Evolutionary conservation across 495 filamentous ascomycete species (phyloP).

Genomic region (Podospora comata): DNA sequence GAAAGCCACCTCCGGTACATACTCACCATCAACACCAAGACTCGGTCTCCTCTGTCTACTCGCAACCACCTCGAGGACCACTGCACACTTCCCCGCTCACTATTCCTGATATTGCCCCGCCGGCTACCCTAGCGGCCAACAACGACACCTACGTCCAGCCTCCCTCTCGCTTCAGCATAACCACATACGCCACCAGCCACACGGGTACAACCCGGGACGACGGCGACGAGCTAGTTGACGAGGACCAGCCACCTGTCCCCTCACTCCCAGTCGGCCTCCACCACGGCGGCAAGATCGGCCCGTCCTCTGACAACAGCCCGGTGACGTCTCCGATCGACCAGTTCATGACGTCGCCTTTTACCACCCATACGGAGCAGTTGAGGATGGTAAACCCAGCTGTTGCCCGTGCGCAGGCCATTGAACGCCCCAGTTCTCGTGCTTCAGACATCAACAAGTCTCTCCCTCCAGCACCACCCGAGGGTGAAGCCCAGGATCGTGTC

Average conservation of each 20-base stretch:
- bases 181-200: constrained; percentile 62
- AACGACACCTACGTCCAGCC: constrained; percentile 48
- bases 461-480: constrained; percentile 56
- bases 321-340: constrained; percentile 30
- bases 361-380: constrained; percentile 4
- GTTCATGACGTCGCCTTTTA: constrained; percentile 29
- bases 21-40: constrained; percentile 34
- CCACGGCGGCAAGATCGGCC: constrained; percentile 23
- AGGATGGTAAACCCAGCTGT: constrained; percentile 14
- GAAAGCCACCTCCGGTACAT: constrained; percentile 39
- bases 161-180: constrained; percentile 68
- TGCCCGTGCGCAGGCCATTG: constrained; percentile 18
- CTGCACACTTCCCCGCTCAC: constrained; percentile 22
- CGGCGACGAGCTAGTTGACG: constrained; percentile 35
- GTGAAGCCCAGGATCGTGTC: constrained; percentile 56
- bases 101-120: constrained; percentile 25
- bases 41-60: constrained; percentile 39
- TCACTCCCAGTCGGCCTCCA: constrained; percentile 26
- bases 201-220: constrained; percentile 57
- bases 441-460: constrained; percentile 54
- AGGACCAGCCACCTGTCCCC: constrained; percentile 36
- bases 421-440: constrained; percentile 27
- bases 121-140: constrained; percentile 18
- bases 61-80: constrained; percentile 30
- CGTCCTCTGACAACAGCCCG: constrained; percentile 24